Evolutionary conservation across 345 rosid species (phyloP), one percentile per base, ranked within the genome.

Genomic region (Alliaria petiolata): DNA sequence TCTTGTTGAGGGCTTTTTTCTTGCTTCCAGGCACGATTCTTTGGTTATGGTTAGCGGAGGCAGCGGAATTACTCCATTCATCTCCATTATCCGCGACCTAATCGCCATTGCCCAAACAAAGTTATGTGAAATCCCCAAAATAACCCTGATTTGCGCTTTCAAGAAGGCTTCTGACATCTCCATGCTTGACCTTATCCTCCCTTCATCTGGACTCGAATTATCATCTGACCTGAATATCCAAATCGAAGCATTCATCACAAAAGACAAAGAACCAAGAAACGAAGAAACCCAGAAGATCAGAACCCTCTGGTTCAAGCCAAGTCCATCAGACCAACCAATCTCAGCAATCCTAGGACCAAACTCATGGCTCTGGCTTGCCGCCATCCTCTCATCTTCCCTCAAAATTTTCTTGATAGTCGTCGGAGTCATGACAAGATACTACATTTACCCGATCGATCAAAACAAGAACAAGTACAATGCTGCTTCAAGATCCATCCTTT

Each of bases 1-100:
- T 6, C 0, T 46, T 35, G 35, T 40, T n/a, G 15, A 13, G 4
- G 19, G 0, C 6, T 20, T 4, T 12, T 1, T 17, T 11, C 40
- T 30, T 49, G 64, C 15, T 60, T 51, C 53, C 54, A 92, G 96
- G 90, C 86, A 90, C 19, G 93, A 86, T 11, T 74, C 65, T 14
- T 81, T 89, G 17, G 90, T 87, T 51, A 85, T 89, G 95, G 83
- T 91, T 59, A 81, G 96, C 17, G 96, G 98, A 76, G 97, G 97
- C 19, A 93, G 96, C 70, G 95, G 96, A 15, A 86, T 93, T 3
- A 85, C 96, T 33, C 96, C 99, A 8, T 91, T 88, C 74, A 81
- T 91, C 55, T 89, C 96, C 15, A 72, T 93, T 42, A 85, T 83
- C 22, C 81, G 95, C 28, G 95, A 86, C 38, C 67, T 86, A 16